Conservation (phyloP, 768 basidiomycete species). For the Mrakia hoshinonis region DNA sequence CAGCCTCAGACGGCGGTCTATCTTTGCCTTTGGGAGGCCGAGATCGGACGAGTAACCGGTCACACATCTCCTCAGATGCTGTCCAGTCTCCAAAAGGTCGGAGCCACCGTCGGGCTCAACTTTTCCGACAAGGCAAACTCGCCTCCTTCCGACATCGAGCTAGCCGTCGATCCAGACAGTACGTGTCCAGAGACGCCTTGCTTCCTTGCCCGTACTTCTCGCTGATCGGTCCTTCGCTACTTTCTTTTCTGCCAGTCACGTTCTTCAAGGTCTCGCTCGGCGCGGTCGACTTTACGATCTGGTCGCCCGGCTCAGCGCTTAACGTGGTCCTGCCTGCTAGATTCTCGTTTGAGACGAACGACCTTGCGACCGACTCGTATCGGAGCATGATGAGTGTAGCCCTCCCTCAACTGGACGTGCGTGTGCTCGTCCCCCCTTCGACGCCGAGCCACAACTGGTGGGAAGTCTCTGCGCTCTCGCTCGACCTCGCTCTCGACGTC, state of each 20-base stretch:
- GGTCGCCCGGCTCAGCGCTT: slow-evolving; percentile 50
- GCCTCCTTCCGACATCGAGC: slow-evolving; percentile 53
- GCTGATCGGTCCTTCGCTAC: slow-evolving; percentile 20
- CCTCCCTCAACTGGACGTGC: slow-evolving; percentile 49
- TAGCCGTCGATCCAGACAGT: slow-evolving; percentile 71
- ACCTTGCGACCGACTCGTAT: slow-evolving; percentile 61
- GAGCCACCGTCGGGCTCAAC: slow-evolving; percentile 56
- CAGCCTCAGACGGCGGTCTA: slow-evolving; percentile 76
- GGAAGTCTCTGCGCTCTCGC: slow-evolving; percentile 31
- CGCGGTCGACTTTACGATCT: slow-evolving; percentile 52
- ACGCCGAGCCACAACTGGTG: slow-evolving; percentile 27
- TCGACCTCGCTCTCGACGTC: slow-evolving; percentile 48
- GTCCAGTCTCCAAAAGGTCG: slow-evolving; percentile 50
- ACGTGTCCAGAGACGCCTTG: slow-evolving; percentile 36
- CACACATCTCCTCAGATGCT: slow-evolving; percentile 51
- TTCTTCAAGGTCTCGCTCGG: slow-evolving; percentile 63
- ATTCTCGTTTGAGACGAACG: slow-evolving; percentile 60
- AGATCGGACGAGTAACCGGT: slow-evolving; percentile 56
- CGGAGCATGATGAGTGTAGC: slow-evolving; percentile 56
- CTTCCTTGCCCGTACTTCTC: neutral
- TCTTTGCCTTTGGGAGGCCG: slow-evolving; percentile 85
- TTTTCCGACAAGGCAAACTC: slow-evolving; percentile 71
- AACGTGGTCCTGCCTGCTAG: slow-evolving; percentile 54
- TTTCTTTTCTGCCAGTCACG: slow-evolving; percentile 52
- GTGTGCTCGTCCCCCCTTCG: slow-evolving; percentile 44